Conservation (phyloP, 1,284 basidiomycete genomes). For the Golubevia pallescens region DNA sequence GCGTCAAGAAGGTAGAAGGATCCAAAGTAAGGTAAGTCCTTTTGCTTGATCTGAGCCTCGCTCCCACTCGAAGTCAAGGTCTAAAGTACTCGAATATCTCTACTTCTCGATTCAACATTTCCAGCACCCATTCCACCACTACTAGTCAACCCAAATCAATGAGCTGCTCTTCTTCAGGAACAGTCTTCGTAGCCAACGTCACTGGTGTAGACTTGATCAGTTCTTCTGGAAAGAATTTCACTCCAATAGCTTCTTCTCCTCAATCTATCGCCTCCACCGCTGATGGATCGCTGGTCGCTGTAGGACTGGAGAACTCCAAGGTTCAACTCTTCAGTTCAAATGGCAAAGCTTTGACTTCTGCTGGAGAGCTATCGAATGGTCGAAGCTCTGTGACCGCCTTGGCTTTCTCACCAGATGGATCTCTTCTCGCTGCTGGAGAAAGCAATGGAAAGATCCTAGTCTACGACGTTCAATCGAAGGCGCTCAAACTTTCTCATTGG, state of each 20-base stretch:
- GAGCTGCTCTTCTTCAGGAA: slow-evolving; percentile 19
- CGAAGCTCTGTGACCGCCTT: slow-evolving; percentile 72
- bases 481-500: slow-evolving; percentile 69
- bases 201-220: slow-evolving; percentile 71
- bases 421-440: slow-evolving; percentile 75
- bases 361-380: slow-evolving; percentile 14
- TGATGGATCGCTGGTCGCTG: slow-evolving; percentile 70
- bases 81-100: not conserved
- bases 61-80: too few species aligned
- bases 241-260: too few species aligned
- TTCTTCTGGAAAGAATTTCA: slow-evolving; percentile 20
- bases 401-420: slow-evolving; percentile 80
- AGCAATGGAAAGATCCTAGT: slow-evolving; percentile 80
- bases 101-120: not conserved
- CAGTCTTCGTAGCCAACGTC: slow-evolving; percentile 75
- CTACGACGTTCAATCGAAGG: slow-evolving; percentile 69
- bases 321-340: slow-evolving; percentile 77
- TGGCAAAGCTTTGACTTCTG: slow-evolving; percentile 60
- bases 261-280: slow-evolving; percentile 69
- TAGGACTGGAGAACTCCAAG: slow-evolving; percentile 78
- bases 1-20: slow-evolving; percentile 18
- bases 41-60: too few species aligned
- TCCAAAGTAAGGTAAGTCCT: too few species aligned
- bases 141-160: slow-evolving; percentile 74
- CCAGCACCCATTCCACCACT: slow-evolving; percentile 53